Conservation (phyloP, 768 basidiomycete species). For the Mycena maculata region DNA sequence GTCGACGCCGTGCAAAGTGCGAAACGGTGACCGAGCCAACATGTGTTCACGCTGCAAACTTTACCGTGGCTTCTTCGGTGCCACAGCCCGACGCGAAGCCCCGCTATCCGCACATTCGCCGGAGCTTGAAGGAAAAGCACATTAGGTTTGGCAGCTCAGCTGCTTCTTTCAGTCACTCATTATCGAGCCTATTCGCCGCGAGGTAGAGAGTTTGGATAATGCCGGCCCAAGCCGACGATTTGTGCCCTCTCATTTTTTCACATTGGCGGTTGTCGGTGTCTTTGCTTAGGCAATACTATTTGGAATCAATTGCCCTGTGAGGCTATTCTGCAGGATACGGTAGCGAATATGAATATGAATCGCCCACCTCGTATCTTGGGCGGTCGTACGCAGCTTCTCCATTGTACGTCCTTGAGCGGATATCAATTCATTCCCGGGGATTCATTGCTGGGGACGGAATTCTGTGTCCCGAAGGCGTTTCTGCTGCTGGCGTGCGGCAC, state of each 20-base stretch:
- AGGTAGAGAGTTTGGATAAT: constrained; percentile 25
- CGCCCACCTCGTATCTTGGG: not conserved
- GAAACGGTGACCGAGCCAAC: constrained; percentile 15
- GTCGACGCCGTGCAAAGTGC: constrained; percentile 8
- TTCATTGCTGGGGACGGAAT: constrained; percentile 25
- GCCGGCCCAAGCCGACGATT: constrained; percentile 18
- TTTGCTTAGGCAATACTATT: constrained; percentile 11
- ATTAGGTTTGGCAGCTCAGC: constrained; percentile 26
- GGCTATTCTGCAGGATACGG: constrained; percentile 6
- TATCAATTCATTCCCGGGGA: constrained; percentile 27
- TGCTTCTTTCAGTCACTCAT: constrained; percentile 24
- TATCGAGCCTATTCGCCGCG: constrained; percentile 29
- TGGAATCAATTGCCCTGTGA: constrained; percentile 18
- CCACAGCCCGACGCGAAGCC: constrained; percentile 24
- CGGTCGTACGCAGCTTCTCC: not conserved
- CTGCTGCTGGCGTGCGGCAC: constrained; percentile 30
- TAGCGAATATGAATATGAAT: constrained; percentile 8
- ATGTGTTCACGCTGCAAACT: constrained; percentile 23
- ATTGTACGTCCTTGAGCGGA: constrained; percentile 30
- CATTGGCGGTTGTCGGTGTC: not conserved
- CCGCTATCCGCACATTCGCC: constrained; percentile 31
- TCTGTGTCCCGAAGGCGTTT: constrained; percentile 33
- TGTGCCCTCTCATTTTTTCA: constrained; percentile 12
- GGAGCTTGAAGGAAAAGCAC: constrained; percentile 31
- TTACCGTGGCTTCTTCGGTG: constrained; percentile 27